A percentile compares a stretch with the other conserved stretches of the same genome.
Evolutionary conservation across 1,139 yeast species (phyloP).

Genomic region (Candida sanyaensis): DNA sequence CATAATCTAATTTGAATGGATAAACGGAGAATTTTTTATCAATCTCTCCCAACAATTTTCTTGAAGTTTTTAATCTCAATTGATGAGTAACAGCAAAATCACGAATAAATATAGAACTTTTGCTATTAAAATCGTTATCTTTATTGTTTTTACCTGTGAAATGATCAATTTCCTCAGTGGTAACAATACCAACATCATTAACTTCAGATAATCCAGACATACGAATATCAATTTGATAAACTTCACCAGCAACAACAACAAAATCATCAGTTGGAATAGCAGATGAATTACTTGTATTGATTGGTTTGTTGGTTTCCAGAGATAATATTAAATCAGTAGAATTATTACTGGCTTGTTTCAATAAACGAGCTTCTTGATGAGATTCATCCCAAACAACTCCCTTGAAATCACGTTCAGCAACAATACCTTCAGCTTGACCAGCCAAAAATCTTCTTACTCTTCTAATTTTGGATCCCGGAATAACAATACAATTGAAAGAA

Average conservation of each 20-base stretch:
- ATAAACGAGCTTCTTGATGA: slow-evolving; percentile 67
- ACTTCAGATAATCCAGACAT: slow-evolving; percentile 68
- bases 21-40: slow-evolving; percentile 80
- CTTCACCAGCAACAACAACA: slow-evolving; percentile 76
- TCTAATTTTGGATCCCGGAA: slow-evolving; percentile 91
- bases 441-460: slow-evolving; percentile 90
- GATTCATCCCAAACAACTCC: slow-evolving; percentile 92
- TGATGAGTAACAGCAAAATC: slow-evolving; percentile 82
- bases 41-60: slow-evolving; percentile 67
- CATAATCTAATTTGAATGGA: slow-evolving; percentile 82
- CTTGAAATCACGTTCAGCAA: slow-evolving; percentile 88
- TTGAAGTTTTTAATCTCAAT: slow-evolving; percentile 72
- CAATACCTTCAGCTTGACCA: slow-evolving; percentile 91
- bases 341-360: slow-evolving; percentile 41
- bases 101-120: slow-evolving; percentile 77
- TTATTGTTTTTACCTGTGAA: slow-evolving; percentile 61
- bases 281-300: slow-evolving; percentile 29
- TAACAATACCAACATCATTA: slow-evolving; percentile 61
- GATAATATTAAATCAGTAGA: slow-evolving; percentile 39
- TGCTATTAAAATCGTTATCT: slow-evolving; percentile 50
- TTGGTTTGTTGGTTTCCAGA: slow-evolving; percentile 20
- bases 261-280: slow-evolving; percentile 81
- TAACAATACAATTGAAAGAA: slow-evolving; percentile 77
- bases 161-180: slow-evolving; percentile 65
- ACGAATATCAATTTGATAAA: slow-evolving; percentile 77